Conservation (phyloP, 495 filamentous ascomycete species). For the Immersiella caudata region DNA sequence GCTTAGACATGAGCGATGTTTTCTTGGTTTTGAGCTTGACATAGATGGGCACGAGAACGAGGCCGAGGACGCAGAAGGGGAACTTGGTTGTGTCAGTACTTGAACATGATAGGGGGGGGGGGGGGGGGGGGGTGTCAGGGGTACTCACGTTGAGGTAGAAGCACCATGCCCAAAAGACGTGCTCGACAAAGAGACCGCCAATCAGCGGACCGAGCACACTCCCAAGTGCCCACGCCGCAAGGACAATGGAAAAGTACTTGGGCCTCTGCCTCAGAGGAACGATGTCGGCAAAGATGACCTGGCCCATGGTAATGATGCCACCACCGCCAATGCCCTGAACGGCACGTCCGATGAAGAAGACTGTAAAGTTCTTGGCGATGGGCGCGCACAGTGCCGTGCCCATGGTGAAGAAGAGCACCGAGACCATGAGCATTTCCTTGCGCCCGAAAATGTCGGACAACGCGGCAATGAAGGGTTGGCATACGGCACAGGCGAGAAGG, state of each 20-base stretch:
- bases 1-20: constrained; percentile 37
- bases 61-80: constrained; percentile 41
- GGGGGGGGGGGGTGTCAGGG: no score
- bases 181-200: constrained; percentile 71
- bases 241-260: constrained; percentile 45
- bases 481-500: constrained; percentile 50
- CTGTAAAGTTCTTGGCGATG: constrained; percentile 45
- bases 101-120: no score
- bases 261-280: constrained; percentile 44
- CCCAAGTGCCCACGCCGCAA: constrained; percentile 69
- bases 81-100: constrained; percentile 26
- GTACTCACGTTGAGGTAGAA: constrained; percentile 44
- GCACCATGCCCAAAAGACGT: constrained; percentile 46
- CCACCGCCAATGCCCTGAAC: constrained; percentile 84
- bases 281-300: constrained; percentile 68
- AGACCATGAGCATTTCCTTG: constrained; percentile 45
- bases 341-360: constrained; percentile 75
- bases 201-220: constrained; percentile 73
- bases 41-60: constrained; percentile 39
- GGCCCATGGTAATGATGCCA: constrained; percentile 78
- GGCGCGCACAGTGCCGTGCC: constrained; percentile 49
- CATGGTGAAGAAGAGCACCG: constrained; percentile 46
- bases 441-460: constrained; percentile 59
- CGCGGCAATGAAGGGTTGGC: constrained; percentile 52
- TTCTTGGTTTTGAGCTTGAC: constrained; percentile 39